Conservation (phyloP, 2,329 filamentous ascomycete genomes). For the Aspergillus fijiensis region DNA sequence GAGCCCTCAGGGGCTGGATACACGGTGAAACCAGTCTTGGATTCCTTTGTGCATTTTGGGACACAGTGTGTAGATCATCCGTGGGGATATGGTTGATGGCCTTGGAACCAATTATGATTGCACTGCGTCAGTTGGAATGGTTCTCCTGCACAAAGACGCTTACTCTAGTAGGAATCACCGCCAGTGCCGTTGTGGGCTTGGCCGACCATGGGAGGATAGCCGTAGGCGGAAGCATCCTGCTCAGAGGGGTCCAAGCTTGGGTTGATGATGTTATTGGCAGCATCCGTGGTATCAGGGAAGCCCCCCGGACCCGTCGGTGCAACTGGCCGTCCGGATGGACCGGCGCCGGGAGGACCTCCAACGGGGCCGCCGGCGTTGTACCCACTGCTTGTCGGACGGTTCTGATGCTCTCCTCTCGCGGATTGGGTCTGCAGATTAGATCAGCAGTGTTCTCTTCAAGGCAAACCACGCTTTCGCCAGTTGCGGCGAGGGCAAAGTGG, state of each 20-base stretch:
- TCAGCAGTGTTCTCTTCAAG: conserved; percentile 27
- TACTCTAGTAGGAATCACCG: conserved; percentile 43
- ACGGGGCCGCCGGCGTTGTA: conserved; percentile 43
- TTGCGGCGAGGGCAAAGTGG: conserved; percentile 13
- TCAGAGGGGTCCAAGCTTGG: conserved; percentile 46
- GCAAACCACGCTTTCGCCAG: conserved; percentile 30
- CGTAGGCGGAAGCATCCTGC: conserved; percentile 46
- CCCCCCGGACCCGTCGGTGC: conserved; percentile 32
- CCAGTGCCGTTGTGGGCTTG: conserved; percentile 49
- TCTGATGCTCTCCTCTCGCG: conserved; percentile 66
- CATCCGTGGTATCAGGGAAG: conserved; percentile 43
- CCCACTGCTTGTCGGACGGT: conserved; percentile 54
- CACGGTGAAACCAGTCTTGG: not conserved
- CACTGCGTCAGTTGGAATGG: conserved; percentile 11
- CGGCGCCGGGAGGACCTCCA: conserved; percentile 32
- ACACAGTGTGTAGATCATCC: not conserved
- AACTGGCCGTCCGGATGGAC: conserved; percentile 32
- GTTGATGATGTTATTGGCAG: conserved; percentile 47
- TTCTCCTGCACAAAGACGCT: conserved; percentile 3
- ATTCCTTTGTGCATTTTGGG: not conserved
- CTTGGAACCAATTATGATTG: not conserved
- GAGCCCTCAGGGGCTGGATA: not conserved
- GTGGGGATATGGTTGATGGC: not conserved
- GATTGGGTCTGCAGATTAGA: conserved; percentile 68
- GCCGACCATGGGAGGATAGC: conserved; percentile 48